Conservation (phyloP, 306 rosid species). For the Mucuna pruriens region DNA sequence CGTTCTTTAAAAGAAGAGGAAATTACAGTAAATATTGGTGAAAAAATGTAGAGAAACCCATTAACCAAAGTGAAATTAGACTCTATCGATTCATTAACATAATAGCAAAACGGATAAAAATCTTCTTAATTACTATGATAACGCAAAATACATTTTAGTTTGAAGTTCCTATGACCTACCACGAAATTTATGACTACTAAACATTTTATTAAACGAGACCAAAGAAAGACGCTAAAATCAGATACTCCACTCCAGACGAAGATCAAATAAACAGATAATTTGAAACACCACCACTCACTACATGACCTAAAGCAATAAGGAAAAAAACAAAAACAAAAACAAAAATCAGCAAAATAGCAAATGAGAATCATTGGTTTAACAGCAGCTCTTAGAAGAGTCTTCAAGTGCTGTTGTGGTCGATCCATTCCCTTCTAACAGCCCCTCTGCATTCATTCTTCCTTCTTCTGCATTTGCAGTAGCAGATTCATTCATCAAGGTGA, state of each 20-base stretch:
- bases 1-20: not conserved
- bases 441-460: slow-evolving; percentile 30
- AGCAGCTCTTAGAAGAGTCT: slow-evolving; percentile 39
- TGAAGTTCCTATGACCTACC: not conserved
- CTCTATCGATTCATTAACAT: not conserved
- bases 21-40: not conserved
- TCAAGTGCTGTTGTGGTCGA: slow-evolving; percentile 36
- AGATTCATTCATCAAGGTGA: slow-evolving; percentile 34
- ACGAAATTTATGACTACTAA: not conserved
- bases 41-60: not conserved
- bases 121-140: not conserved
- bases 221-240: not conserved
- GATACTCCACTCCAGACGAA: slow-evolving; percentile 30
- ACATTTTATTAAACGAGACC: slow-evolving; percentile 11
- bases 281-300: slow-evolving; percentile 25
- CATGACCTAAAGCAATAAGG: slow-evolving; percentile 17
- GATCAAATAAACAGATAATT: slow-evolving; percentile 5
- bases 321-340: not conserved
- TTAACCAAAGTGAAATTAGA: not conserved
- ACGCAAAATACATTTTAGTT: not conserved
- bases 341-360: slow-evolving; percentile 32
- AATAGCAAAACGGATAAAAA: not conserved
- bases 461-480: slow-evolving; percentile 37
- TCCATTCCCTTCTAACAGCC: slow-evolving; percentile 36
- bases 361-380: slow-evolving; percentile 17